Evolutionary conservation across 2,329 filamentous ascomycete species (phyloP).

Genomic region (Penicillium sumatraense): DNA sequence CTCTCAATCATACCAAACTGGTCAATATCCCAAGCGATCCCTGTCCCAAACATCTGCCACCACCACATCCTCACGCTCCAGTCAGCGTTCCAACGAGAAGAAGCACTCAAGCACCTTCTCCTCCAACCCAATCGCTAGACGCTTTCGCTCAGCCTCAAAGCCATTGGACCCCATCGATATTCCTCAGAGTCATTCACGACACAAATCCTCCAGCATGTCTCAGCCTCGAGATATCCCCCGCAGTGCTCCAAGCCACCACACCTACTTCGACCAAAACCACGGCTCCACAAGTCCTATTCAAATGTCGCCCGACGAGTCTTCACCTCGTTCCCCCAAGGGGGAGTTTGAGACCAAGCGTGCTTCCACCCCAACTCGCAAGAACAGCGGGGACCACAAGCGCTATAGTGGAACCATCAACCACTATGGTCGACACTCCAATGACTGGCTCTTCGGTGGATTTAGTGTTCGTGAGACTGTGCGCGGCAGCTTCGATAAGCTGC

Average conservation of each 20-base stretch:
- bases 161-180: slow-evolving; percentile 27
- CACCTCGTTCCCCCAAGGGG: slow-evolving; percentile 18
- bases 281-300: slow-evolving; percentile 23
- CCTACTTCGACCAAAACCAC: slow-evolving; percentile 19
- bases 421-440: slow-evolving; percentile 55
- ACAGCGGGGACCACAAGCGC: slow-evolving; percentile 41
- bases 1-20: slow-evolving; percentile 15
- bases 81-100: slow-evolving; percentile 21
- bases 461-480: slow-evolving; percentile 52
- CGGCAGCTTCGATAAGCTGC: slow-evolving; percentile 45
- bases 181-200: slow-evolving; percentile 9
- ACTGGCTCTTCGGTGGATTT: slow-evolving; percentile 57
- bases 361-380: slow-evolving; percentile 30
- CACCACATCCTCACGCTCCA: slow-evolving; percentile 22
- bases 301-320: slow-evolving; percentile 25
- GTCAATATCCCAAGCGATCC: slow-evolving; percentile 18
- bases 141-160: slow-evolving; percentile 26
- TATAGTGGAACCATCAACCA: slow-evolving; percentile 49
- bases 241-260: slow-evolving; percentile 12
- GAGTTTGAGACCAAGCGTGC: slow-evolving; percentile 22
- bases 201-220: slow-evolving; percentile 13
- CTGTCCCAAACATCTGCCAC: slow-evolving; percentile 27
- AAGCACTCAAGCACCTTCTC: slow-evolving; percentile 9
- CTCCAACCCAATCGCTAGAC: slow-evolving; percentile 18
- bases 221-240: slow-evolving; percentile 19